Conservation (phyloP, 2,329 filamentous ascomycete species). For the Cladobotryum mycophilum region DNA sequence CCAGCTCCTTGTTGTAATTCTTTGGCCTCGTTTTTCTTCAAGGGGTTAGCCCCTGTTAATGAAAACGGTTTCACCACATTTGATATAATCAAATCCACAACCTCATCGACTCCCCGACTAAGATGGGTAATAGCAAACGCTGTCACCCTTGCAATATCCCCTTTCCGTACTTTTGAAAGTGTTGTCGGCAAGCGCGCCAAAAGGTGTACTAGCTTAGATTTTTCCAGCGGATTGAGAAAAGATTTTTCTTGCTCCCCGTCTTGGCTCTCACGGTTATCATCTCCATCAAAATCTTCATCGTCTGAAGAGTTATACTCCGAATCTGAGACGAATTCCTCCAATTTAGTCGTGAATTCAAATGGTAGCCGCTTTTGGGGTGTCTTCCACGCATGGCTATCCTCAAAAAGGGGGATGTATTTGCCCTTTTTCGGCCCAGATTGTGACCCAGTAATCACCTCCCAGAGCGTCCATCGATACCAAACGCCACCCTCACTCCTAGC, state of each 20-base stretch:
- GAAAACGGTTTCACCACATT: constrained; percentile 76
- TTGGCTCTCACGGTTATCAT: constrained; percentile 43
- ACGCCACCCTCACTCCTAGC: constrained; percentile 70
- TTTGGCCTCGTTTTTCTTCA: constrained; percentile 35
- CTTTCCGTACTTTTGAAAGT: constrained; percentile 68
- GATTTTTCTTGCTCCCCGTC: constrained; percentile 44
- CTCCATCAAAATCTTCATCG: constrained; percentile 66
- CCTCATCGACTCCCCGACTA: constrained; percentile 77
- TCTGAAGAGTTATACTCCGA: constrained; percentile 82
- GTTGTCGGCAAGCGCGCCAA: constrained; percentile 75
- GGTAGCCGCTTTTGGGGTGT: constrained; percentile 65
- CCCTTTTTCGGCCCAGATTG: constrained; percentile 39
- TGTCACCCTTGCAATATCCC: constrained; percentile 79
- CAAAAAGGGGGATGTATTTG: constrained; percentile 62
- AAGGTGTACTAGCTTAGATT: constrained; percentile 77
- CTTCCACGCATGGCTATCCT: constrained; percentile 71
- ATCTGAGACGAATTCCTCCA: constrained; percentile 78
- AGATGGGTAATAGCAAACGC: constrained; percentile 86
- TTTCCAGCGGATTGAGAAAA: constrained; percentile 76
- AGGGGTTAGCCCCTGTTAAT: constrained; percentile 63
- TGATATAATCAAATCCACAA: constrained; percentile 79
- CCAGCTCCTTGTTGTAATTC: constrained; percentile 18
- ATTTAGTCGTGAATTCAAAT: constrained; percentile 70
- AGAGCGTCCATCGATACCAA: constrained; percentile 90
- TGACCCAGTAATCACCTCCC: constrained; percentile 72